Base-by-base conservation (phyloP, 306 rosid species). In the Morella rubra region DNA sequence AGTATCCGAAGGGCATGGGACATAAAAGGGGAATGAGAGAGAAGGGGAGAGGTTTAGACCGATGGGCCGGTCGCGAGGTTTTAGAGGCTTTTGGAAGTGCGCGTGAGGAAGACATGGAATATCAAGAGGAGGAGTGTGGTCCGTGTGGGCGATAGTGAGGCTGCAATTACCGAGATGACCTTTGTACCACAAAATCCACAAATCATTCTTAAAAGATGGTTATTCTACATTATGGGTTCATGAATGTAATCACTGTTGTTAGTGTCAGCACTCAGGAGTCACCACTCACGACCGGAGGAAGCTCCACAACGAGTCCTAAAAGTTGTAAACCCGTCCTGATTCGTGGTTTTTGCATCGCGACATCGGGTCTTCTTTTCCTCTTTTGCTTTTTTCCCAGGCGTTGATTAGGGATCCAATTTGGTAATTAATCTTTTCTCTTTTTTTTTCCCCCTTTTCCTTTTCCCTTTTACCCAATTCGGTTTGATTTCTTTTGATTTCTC, bases 161-260 rank as follows among this genome's bases (percentile, higher is more conserved):
- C 2, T 44, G 73, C 85, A 85, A 70, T 81, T 84, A 81, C 89
- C 91, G 83, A 85, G 85, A 85, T 69, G 75, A 73, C 81, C 76
- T 79, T 86, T 59, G 24, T 73, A 81, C 68, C 73, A 76, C 53
- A 47, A 83, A 83, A 83, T 69, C 77, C 59, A 73, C 66, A 73
- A 83, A 80, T 81, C 80, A 81, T 73, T 85, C 87, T 88, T 42
- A 79, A 90, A 88, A 88, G 87, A 78, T 72, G 88, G 62, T 65
- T 75, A 69, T 69, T 78, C 82, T 82, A 73, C 71, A 16, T 71
- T 46, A 69, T 75, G 4, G 58, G 41, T 66, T 76, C 81, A 81
- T 46, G 61, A 78, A 61, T 79, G 74, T 76, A 73, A 79, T 82
- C 76, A 64, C 67, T 78, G 79, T 42, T 58, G 72, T 64, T 3